These are phyloP conservation scores for Penicillium bialowiezense DNA, from an alignment of 495 filamentous ascomycete species.

Conservation along the genomic window DNA sequence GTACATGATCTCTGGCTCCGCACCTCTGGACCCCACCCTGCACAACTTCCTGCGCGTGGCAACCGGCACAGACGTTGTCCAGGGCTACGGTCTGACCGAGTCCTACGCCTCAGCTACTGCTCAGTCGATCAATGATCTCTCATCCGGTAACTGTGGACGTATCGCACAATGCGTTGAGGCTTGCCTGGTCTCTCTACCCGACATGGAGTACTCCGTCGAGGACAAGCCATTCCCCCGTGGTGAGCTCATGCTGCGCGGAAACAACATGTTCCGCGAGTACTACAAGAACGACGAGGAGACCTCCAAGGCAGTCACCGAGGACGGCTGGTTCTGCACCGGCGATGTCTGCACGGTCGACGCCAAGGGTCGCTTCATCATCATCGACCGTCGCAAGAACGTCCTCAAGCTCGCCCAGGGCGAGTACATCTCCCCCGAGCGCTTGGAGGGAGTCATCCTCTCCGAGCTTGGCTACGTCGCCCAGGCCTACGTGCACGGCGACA, in stretches of 20 bases:
- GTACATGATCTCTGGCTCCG: constrained; percentile 83
- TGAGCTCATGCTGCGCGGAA: constrained; percentile 81
- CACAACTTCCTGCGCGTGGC: constrained; percentile 86
- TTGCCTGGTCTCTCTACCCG: constrained; percentile 83
- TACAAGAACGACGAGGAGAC: constrained; percentile 88
- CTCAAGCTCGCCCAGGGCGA: constrained; percentile 97
- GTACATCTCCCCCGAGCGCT: constrained; percentile 94
- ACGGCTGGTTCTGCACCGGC: constrained; percentile 97
- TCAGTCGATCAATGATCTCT: constrained; percentile 68
- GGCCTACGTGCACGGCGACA: constrained; percentile 90
- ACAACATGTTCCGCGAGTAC: constrained; percentile 77
- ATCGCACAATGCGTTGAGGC: constrained; percentile 65
- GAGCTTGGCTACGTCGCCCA: constrained; percentile 72
- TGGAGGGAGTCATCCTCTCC: constrained; percentile 90
- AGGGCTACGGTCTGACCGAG: constrained; percentile 95
- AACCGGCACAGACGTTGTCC: constrained; percentile 74
- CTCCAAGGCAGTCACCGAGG: constrained; percentile 71
- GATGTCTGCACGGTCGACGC: constrained; percentile 84
- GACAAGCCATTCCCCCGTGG: constrained; percentile 94
- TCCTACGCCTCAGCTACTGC: constrained; percentile 77
- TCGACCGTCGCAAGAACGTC: constrained; percentile 97
- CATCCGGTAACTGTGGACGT: constrained; percentile 77
- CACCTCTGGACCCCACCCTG: constrained; percentile 82
- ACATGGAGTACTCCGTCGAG: constrained; percentile 89
- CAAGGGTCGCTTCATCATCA: constrained; percentile 83